A percentile compares a stretch with the other conserved stretches of the same genome.
Conservation (phyloP, 2,329 filamentous ascomycete genomes). For the Huntiella omanensis region DNA sequence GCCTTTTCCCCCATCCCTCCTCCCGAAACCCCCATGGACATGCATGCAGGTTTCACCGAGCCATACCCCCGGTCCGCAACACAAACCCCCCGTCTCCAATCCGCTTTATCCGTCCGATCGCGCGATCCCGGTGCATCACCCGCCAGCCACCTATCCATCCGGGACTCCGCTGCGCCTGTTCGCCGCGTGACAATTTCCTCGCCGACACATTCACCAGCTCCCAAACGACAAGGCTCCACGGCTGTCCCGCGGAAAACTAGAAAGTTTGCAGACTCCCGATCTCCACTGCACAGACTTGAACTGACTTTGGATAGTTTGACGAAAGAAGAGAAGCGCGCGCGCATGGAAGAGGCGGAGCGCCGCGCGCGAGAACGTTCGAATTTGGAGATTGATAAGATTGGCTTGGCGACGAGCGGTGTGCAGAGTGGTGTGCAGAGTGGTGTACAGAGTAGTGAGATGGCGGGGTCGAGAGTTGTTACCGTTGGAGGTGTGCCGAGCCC, state of each 20-base stretch:
- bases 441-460: too few species aligned
- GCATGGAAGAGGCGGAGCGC: constrained; percentile 65
- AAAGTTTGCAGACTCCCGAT: constrained; percentile 59
- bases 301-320: constrained; percentile 79
- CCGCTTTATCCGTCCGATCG: neutral
- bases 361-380: constrained; percentile 44
- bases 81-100: constrained; percentile 5
- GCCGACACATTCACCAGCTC: constrained; percentile 4
- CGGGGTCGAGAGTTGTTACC: constrained; percentile 1
- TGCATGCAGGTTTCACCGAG: neutral
- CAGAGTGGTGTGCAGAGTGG: too few species aligned
- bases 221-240: constrained; percentile 3
- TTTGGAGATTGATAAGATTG: constrained; percentile 16
- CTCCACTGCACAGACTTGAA: constrained; percentile 85
- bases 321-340: constrained; percentile 84
- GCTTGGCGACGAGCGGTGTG: too few species aligned
- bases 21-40: constrained; percentile 5
- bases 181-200: constrained; percentile 7
- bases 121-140: neutral
- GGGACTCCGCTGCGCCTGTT: constrained; percentile 2
- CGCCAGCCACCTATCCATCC: neutral
- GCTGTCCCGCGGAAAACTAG: constrained; percentile 9
- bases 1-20: constrained; percentile 5
- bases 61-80: neutral
- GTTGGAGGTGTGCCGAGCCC: constrained; percentile 5